A percentile compares a stretch with the other conserved stretches of the same genome.
These are phyloP conservation scores for Elsinoe arachidis DNA, from an alignment of 2,329 filamentous ascomycete species.

Conservation along the genomic window DNA sequence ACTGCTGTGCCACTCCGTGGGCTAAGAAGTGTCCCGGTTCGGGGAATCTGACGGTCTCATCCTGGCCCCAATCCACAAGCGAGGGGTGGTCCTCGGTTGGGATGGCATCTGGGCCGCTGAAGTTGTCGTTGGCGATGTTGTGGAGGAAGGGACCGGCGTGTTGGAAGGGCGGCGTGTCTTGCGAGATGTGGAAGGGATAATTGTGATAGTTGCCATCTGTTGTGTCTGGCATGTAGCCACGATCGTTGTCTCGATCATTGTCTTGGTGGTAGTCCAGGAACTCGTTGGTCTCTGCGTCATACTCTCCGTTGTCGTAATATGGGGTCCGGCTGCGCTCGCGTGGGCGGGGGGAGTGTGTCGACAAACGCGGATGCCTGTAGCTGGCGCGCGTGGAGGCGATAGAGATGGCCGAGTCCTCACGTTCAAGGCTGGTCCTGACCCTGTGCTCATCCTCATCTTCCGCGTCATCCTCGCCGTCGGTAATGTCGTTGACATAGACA, in stretches of 20 bases:
- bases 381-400: neutral
- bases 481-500: neutral
- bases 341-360: neutral
- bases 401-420: neutral
- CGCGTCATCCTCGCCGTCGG: neutral
- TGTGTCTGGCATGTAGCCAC: neutral
- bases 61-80: too few relatives aligned
- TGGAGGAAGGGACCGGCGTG: neutral
- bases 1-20: too few relatives aligned
- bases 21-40: too few relatives aligned
- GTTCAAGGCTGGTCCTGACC: neutral
- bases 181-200: neutral
- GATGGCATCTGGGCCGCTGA: neutral
- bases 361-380: neutral
- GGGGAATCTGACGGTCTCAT: too few relatives aligned
- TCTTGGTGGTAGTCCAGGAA: neutral
- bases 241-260: neutral
- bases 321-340: neutral
- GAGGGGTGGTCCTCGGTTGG: too few relatives aligned
- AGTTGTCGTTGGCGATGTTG: constrained; percentile 5
- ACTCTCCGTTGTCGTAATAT: neutral
- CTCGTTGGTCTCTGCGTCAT: neutral
- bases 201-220: neutral
- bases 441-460: neutral
- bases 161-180: neutral